phyloP scores from a whole-genome alignment of 2,329 filamentous ascomycete species.

The Aspergillus niger region DNA sequence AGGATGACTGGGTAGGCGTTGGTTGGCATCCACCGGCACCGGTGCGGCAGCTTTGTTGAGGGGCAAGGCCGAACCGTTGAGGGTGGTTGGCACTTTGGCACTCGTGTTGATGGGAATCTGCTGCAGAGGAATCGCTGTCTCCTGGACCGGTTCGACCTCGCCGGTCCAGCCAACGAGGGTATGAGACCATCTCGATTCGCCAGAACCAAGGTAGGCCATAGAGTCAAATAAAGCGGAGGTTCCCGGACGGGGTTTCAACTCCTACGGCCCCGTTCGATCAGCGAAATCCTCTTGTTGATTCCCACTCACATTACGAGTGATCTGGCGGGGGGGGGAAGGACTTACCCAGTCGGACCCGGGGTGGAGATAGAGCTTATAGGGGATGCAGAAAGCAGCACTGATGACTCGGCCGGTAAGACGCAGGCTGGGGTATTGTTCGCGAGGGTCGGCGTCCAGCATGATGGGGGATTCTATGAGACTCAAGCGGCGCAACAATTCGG shows the following conservation, averaged over 20 bases:
- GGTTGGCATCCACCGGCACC: conserved; percentile 68
- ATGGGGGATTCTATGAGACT: conserved; percentile 47
- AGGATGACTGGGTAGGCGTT: conserved; percentile 59
- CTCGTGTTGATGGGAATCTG: conserved; percentile 31
- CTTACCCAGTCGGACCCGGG: conserved; percentile 59
- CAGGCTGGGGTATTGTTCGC: conserved; percentile 58
- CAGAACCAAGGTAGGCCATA: conserved; percentile 83
- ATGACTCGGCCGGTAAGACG: conserved; percentile 64
- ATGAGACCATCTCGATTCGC: conserved; percentile 83
- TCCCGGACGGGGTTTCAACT: conserved; percentile 74
- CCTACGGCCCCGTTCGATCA: conserved; percentile 50
- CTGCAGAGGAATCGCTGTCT: conserved; percentile 32
- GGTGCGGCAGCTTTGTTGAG: conserved; percentile 78
- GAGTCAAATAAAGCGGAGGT: conserved; percentile 93
- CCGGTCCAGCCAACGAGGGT: conserved; percentile 94
- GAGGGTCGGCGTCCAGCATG: conserved; percentile 55
- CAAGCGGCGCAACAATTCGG: conserved; percentile 56
- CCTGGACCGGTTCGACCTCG: conserved; percentile 64
- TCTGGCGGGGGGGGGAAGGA: conserved; percentile 3
- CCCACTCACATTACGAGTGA: neutral
- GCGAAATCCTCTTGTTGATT: neutral
- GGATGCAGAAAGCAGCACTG: conserved; percentile 64
- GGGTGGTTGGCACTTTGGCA: conserved; percentile 30
- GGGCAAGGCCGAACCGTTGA: conserved; percentile 43
- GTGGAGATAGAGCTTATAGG: conserved; percentile 59